Evolutionary conservation across 2,329 filamentous ascomycete genomes (phyloP).

Genomic region (Aspergillus candidus): DNA sequence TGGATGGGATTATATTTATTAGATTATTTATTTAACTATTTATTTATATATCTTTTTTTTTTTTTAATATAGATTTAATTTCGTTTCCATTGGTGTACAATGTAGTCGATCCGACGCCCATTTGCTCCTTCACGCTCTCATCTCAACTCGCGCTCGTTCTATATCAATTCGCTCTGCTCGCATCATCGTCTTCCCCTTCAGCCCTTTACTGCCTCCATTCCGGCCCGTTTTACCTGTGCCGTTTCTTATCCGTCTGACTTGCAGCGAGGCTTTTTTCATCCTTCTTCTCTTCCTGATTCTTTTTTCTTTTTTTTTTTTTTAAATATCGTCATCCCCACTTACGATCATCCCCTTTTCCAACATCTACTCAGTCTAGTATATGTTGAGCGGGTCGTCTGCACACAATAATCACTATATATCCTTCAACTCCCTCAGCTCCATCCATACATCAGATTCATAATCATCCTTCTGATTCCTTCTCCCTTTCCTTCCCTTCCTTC

Average conservation of each 20-base stretch:
- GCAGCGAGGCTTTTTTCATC: not conserved
- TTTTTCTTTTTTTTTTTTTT: too few species aligned
- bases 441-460: slow-evolving; percentile 1
- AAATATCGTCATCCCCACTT: too few species aligned
- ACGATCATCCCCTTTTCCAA: too few species aligned
- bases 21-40: slow-evolving; percentile 3
- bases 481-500: slow-evolving; percentile 5
- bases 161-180: slow-evolving; percentile 5
- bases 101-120: not conserved
- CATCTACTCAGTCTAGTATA: too few species aligned
- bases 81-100: not conserved
- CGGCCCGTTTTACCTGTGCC: not conserved
- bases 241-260: not conserved
- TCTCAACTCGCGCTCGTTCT: slow-evolving; percentile 8
- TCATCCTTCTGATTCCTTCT: not conserved
- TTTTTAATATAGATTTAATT: not conserved
- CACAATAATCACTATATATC: too few species aligned
- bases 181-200: slow-evolving; percentile 1
- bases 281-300: not conserved
- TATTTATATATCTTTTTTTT: slow-evolving; percentile 1
- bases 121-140: too few species aligned
- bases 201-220: slow-evolving; percentile 12
- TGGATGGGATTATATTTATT: slow-evolving; percentile 1
- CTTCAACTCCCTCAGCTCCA: too few species aligned
- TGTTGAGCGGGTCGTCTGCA: too few species aligned